Percentiles rank a stretch among this genome's conserved stretches.
Conservation (phyloP, 495 filamentous ascomycete species). For the Xylaria longipes region DNA sequence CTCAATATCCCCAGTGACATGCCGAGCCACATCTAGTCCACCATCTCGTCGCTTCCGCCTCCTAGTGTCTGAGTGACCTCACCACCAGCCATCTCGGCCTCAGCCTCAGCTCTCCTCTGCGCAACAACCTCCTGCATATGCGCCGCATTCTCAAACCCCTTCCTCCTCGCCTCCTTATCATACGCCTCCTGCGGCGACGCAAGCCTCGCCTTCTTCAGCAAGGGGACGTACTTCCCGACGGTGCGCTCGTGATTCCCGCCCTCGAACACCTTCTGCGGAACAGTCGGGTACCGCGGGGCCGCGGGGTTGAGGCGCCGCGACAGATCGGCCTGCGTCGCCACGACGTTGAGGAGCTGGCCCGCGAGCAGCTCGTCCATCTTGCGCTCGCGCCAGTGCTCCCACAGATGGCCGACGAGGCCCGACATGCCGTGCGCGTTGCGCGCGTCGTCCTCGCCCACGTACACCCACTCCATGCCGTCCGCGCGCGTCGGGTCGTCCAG, state of each 20-base stretch:
- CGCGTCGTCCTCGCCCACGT: constrained; percentile 66
- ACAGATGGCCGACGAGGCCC: constrained; percentile 75
- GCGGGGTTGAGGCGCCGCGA: constrained; percentile 24
- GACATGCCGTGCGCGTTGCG: constrained; percentile 60
- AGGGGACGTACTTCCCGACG: constrained; percentile 71
- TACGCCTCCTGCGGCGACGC: constrained; percentile 75
- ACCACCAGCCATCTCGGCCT: constrained; percentile 14
- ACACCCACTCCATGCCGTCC: constrained; percentile 81
- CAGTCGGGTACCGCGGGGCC: constrained; percentile 33
- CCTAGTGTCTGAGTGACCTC: constrained; percentile 19
- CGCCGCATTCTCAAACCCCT: constrained; percentile 60
- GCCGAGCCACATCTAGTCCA: neutral
- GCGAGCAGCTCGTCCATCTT: constrained; percentile 91
- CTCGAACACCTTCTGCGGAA: constrained; percentile 65
- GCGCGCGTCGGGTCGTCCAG: constrained; percentile 51
- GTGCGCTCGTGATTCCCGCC: constrained; percentile 67
- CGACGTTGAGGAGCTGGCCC: constrained; percentile 67
- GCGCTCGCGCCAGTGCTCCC: constrained; percentile 78
- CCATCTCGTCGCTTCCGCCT: constrained; percentile 5
- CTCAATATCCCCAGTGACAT: neutral
- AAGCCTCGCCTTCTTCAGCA: constrained; percentile 69
- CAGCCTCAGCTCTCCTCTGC: constrained; percentile 34
- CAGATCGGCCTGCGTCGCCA: constrained; percentile 59
- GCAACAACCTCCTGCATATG: constrained; percentile 49
- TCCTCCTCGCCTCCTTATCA: constrained; percentile 74